These are phyloP conservation scores for Picochlorum sp. DNA, from an alignment of 139 green algal genomes.

Conservation along the genomic window DNA sequence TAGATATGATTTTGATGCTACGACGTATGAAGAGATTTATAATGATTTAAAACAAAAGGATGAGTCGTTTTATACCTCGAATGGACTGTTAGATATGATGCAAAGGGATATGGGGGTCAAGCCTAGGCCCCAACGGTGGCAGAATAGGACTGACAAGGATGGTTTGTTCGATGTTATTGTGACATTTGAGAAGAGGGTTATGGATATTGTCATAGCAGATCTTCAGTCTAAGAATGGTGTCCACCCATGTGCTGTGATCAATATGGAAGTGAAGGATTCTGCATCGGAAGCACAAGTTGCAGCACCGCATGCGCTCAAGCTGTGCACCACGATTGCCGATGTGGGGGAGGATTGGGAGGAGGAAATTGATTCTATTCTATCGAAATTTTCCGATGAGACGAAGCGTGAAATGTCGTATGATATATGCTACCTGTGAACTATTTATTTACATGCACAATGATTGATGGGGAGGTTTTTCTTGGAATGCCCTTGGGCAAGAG, in stretches of 20 bases:
- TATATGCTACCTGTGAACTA: slow-evolving; percentile 3
- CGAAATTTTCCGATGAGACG: slow-evolving; percentile 1
- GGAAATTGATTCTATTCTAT: slow-evolving; percentile 3
- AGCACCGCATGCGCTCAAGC: slow-evolving; percentile 5
- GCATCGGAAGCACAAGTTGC: not conserved
- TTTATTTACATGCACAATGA: not conserved
- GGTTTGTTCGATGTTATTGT: not conserved
- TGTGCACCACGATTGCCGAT: slow-evolving; percentile 9
- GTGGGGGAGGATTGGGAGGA: slow-evolving; percentile 8
- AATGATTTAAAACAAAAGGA: slow-evolving; percentile 8
- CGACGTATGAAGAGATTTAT: slow-evolving; percentile 6
- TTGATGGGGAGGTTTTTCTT: not conserved
- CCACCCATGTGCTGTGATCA: slow-evolving; percentile 8
- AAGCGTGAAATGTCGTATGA: slow-evolving; percentile 2
- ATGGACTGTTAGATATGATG: slow-evolving; percentile 11
- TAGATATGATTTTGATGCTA: slow-evolving; percentile 9
- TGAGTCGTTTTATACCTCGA: not conserved
- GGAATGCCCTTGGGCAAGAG: not conserved
- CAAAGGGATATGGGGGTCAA: slow-evolving; percentile 4
- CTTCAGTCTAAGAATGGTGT: not conserved
- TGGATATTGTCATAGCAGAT: slow-evolving; percentile 10
- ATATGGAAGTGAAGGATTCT: slow-evolving; percentile 14
- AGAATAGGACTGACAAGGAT: slow-evolving; percentile 3
- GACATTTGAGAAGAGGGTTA: slow-evolving; percentile 1
- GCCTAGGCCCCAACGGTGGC: slow-evolving; percentile 1